phyloP scores from a whole-genome alignment of 1,284 basidiomycete genomes.

The Pterulicium gracile region DNA sequence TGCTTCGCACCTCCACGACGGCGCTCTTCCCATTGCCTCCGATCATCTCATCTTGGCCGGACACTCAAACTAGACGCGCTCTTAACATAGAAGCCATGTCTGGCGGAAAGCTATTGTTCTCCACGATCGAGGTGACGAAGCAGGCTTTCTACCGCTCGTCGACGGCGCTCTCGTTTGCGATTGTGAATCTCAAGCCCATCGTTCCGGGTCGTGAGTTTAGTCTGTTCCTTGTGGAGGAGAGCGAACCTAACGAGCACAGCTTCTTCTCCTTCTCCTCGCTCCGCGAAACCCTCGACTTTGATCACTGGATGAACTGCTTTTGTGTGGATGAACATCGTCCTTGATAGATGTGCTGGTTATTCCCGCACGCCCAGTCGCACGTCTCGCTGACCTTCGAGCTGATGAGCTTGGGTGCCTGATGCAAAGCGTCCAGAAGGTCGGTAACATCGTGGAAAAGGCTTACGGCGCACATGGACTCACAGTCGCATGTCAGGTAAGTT shows the following conservation, averaged over 20 bases:
- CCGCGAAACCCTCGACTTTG: slow-evolving; percentile 6
- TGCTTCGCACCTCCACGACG: too few species aligned
- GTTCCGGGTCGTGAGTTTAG: slow-evolving; percentile 76
- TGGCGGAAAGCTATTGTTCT: too few species aligned
- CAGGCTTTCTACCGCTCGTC: slow-evolving; percentile 72
- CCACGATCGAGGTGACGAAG: slow-evolving; percentile 73
- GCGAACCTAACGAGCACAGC: too few species aligned
- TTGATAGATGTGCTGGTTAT: slow-evolving; percentile 92
- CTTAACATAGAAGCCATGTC: too few species aligned
- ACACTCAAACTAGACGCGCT: too few species aligned
- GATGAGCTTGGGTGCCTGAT: slow-evolving; percentile 74
- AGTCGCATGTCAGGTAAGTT: slow-evolving; percentile 69
- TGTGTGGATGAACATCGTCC: too few species aligned
- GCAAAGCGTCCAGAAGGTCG: slow-evolving; percentile 62
- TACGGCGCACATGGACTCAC: slow-evolving; percentile 73
- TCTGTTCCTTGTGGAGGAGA: slow-evolving; percentile 3
- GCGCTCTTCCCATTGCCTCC: too few species aligned
- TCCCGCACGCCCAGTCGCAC: slow-evolving; percentile 65
- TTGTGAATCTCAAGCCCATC: slow-evolving; percentile 90
- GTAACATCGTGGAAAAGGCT: slow-evolving; percentile 52
- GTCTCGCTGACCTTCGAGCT: slow-evolving; percentile 64
- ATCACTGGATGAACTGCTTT: too few species aligned
- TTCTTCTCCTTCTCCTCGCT: slow-evolving; percentile 4
- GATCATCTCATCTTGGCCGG: too few species aligned
- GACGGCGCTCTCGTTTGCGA: slow-evolving; percentile 67